Conservation (phyloP, 495 filamentous ascomycete species). For the Viridothelium virens region DNA sequence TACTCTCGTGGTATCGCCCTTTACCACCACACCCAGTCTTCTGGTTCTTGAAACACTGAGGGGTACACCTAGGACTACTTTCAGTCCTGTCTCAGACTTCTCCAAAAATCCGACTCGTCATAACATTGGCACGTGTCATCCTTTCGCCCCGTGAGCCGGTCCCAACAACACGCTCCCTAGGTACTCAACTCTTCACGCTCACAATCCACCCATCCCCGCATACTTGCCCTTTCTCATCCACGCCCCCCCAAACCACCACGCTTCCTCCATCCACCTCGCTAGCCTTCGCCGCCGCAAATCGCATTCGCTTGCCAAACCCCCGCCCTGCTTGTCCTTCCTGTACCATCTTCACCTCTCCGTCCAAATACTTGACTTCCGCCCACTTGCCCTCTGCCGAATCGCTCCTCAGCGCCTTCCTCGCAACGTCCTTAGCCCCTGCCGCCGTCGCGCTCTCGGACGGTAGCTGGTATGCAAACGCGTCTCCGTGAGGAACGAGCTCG, state of each 20-base stretch:
- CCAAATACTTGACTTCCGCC: slow-evolving; percentile 38
- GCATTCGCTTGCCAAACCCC: slow-evolving; percentile 21
- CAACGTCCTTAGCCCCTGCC: slow-evolving; percentile 46
- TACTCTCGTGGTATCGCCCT: too few relatives aligned
- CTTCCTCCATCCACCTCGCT: slow-evolving; percentile 34
- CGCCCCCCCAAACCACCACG: slow-evolving; percentile 33
- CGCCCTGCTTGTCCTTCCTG: slow-evolving; percentile 21
- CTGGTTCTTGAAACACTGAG: too few relatives aligned
- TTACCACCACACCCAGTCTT: too few relatives aligned
- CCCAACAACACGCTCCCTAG: not conserved
- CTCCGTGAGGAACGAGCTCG: not conserved
- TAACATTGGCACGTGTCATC: not conserved
- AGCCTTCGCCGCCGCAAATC: slow-evolving; percentile 28
- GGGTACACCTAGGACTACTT: too few relatives aligned
- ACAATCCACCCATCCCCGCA: slow-evolving; percentile 34
- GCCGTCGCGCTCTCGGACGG: slow-evolving; percentile 44
- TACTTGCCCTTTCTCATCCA: slow-evolving; percentile 25
- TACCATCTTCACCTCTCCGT: slow-evolving; percentile 26
- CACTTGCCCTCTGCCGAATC: slow-evolving; percentile 39
- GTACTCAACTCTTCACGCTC: slow-evolving; percentile 24
- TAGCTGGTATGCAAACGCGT: slow-evolving; percentile 31
- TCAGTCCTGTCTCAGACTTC: too few relatives aligned
- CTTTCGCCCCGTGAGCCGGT: not conserved
- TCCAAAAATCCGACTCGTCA: too few relatives aligned
- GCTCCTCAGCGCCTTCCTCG: slow-evolving; percentile 21